Percentiles rank a stretch among this genome's conserved stretches.
These are phyloP conservation scores for Fusarium sp. DNA, from an alignment of 2,329 filamentous ascomycete species.

Conservation along the genomic window DNA sequence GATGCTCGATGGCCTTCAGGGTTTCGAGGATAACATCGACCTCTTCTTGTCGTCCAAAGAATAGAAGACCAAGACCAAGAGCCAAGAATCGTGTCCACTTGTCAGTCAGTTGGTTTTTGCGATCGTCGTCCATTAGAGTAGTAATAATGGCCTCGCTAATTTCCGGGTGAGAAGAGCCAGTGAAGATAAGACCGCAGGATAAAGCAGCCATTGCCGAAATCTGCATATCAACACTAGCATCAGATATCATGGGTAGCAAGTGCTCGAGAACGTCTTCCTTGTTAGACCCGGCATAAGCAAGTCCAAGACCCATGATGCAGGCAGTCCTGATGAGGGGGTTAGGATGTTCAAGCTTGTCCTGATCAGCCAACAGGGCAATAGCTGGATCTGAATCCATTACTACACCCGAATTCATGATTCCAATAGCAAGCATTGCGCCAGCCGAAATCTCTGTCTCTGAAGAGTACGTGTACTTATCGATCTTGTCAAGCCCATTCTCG, in stretches of 20 bases:
- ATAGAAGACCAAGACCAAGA: conserved; percentile 89
- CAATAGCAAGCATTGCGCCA: conserved; percentile 89
- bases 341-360: conserved; percentile 80
- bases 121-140: conserved; percentile 92
- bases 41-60: conserved; percentile 96
- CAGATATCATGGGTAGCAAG: conserved; percentile 85
- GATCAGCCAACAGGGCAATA: conserved; percentile 82
- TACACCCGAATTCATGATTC: conserved; percentile 94
- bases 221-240: conserved; percentile 89
- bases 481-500: conserved; percentile 88
- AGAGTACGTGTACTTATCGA: conserved; percentile 92
- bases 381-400: conserved; percentile 89
- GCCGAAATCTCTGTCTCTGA: conserved; percentile 84
- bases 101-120: conserved; percentile 88
- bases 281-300: conserved; percentile 94
- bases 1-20: conserved; percentile 94
- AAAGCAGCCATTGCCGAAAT: conserved; percentile 95
- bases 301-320: conserved; percentile 93
- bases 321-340: conserved; percentile 80
- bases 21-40: conserved; percentile 98
- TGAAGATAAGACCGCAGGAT: conserved; percentile 87
- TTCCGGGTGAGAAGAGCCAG: conserved; percentile 90
- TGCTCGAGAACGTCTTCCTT: conserved; percentile 87
- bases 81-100: conserved; percentile 99
- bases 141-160: conserved; percentile 92